Base-by-base conservation (phyloP, 805 yeast genomes). In the Allodekkera sacchari region DNA sequence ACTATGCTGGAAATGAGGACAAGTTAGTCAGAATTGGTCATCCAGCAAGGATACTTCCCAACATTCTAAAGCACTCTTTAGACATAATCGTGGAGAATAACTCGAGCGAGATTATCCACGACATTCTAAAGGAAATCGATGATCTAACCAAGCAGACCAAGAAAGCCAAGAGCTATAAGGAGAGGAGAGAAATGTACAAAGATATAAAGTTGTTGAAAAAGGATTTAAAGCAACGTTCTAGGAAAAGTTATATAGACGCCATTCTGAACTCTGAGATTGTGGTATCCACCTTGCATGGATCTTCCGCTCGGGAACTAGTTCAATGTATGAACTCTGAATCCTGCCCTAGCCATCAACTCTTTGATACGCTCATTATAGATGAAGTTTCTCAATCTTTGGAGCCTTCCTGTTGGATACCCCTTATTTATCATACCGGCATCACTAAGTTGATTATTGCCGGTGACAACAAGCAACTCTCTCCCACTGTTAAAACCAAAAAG, bases 381-480 rank as follows among this genome's bases (percentile, higher is more conserved):
- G 98, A 89, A 55, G 96, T 89, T 0, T 85, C 96, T 0, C 98
- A 89, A 53, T 70, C 96, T 8, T 57, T 89, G 33, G 96, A 89
- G 48, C 95, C 96, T 1, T 95, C 89, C 43, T 87, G 96, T 47
- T 88, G 96, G 96, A 87, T 89, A 16, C 96, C 98, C 1, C 38
- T 92, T 6, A 64, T 85, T 4, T 68, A 71, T 23, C 89, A 83
- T 45, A 56, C 66, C 10, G 66, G 74, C 15, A 53, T 73, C 25
- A 64, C 66, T 22, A 67, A 76, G 33, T 53, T 89, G 16, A 71
- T 89, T 2, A 66, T 89, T 16, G 96, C 97, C 0, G 98, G 98
- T 32, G 98, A 89, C 51, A 81, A 88, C 48, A 75, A 75, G 58
- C 98, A 89, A 54, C 61, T 89, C 20, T 89, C 97, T 0, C 96